These are phyloP conservation scores for Silene vulgaris DNA, from an alignment of 179 eudicot genomes.

Conservation along the genomic window DNA sequence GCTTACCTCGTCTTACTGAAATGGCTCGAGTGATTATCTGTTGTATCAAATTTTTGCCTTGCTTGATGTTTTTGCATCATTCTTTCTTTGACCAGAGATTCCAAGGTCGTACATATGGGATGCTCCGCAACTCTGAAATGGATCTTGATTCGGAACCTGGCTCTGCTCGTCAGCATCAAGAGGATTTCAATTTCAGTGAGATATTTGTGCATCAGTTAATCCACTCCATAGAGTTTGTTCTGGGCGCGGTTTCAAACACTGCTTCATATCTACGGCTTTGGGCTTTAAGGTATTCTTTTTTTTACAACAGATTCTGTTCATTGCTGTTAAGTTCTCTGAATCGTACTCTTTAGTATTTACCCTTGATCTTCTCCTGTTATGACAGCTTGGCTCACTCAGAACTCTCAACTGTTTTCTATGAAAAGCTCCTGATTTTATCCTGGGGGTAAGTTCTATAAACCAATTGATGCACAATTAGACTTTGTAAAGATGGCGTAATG, in stretches of 20 bases:
- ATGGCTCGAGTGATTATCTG: neutral
- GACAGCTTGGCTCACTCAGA: conserved; percentile 97
- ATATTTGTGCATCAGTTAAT: conserved; percentile 96
- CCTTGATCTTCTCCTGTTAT: conserved; percentile 20
- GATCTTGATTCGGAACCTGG: conserved; percentile 65
- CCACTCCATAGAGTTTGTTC: conserved; percentile 94
- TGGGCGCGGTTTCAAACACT: conserved; percentile 96
- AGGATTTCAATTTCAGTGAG: conserved; percentile 93
- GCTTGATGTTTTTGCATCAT: conserved; percentile 14
- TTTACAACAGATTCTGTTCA: neutral
- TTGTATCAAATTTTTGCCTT: conserved; percentile 1
- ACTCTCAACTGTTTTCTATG: conserved; percentile 90
- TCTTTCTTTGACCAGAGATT: conserved; percentile 53
- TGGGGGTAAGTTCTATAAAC: conserved; percentile 68
- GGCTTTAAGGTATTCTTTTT: conserved; percentile 72
- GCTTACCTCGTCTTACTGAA: no score
- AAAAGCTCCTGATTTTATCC: conserved; percentile 89
- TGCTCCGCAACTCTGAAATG: conserved; percentile 73
- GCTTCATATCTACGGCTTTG: conserved; percentile 97
- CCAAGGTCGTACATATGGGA: conserved; percentile 90
- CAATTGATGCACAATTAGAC: neutral
- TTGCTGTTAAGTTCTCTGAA: neutral
- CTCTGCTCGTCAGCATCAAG: conserved; percentile 64
- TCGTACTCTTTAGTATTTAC: conserved; percentile 1
- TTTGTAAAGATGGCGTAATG: neutral